Percentiles rank a stretch among this genome's conserved stretches.
These are phyloP conservation scores for Tetracladium marchalianum DNA, from an alignment of 495 filamentous ascomycete genomes.

Conservation along the genomic window DNA sequence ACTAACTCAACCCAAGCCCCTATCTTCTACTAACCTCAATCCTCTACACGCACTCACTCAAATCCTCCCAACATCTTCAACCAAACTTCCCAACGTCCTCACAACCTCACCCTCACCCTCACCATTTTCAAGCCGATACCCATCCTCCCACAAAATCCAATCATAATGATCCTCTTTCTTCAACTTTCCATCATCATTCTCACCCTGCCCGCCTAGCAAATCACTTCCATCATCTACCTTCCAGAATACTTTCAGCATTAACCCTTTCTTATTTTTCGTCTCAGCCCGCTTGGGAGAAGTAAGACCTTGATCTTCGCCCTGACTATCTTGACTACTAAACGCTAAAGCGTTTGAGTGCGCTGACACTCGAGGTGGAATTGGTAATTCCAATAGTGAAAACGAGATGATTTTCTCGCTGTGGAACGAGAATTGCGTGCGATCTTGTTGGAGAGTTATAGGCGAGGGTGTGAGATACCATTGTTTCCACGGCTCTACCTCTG, in stretches of 20 bases:
- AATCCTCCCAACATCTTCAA: conserved; percentile 6
- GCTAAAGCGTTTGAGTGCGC: no score
- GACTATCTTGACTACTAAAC: no score
- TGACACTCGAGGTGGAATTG: no score
- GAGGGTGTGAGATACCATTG: no score
- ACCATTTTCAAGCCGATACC: neutral
- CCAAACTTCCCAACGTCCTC: conserved; percentile 4
- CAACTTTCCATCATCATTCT: neutral
- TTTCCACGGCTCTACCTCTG: no score
- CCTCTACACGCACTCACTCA: neutral
- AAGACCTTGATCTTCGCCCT: no score
- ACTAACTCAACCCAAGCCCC: neutral
- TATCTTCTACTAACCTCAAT: neutral
- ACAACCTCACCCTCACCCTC: conserved; percentile 7
- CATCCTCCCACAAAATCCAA: conserved; percentile 4
- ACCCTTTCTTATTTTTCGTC: neutral
- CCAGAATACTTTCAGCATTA: conserved; percentile 4
- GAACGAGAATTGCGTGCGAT: no score
- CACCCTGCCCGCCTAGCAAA: neutral
- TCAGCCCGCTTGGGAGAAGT: no score
- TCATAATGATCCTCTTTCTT: conserved; percentile 14
- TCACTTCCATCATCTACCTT: conserved; percentile 1
- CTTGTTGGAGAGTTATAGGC: no score
- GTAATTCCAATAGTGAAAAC: no score
- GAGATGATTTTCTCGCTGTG: no score